Conservation (phyloP, 495 filamentous ascomycete genomes). For the Sporormia fimetaria region DNA sequence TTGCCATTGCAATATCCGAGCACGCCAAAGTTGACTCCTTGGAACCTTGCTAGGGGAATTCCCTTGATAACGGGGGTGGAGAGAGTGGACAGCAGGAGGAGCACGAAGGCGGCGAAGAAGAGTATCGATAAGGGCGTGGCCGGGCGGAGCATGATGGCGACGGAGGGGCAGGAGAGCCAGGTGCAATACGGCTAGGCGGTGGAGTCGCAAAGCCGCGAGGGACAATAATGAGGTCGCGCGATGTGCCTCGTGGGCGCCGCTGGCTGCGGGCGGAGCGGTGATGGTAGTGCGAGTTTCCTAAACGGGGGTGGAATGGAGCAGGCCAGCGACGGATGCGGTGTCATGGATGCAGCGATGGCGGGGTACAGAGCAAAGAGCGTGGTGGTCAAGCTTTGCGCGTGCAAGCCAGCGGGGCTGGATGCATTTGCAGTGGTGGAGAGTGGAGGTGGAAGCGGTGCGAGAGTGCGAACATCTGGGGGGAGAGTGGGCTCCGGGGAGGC, state of each 20-base stretch:
- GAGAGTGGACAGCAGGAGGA: slow-evolving; percentile 76
- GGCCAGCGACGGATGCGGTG: slow-evolving; percentile 4
- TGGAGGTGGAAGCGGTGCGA: neutral
- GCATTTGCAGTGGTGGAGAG: neutral
- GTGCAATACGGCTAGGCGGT: slow-evolving; percentile 14
- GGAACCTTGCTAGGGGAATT: slow-evolving; percentile 69
- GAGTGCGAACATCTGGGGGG: neutral
- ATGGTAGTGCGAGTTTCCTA: slow-evolving; percentile 4
- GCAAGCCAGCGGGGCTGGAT: neutral
- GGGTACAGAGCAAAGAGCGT: too few relatives aligned
- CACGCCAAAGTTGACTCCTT: slow-evolving; percentile 75
- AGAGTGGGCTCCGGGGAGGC: neutral
- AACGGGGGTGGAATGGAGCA: neutral
- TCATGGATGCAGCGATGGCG: neutral
- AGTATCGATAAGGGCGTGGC: slow-evolving; percentile 85
- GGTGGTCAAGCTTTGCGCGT: too few relatives aligned
- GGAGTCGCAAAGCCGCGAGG: slow-evolving; percentile 14
- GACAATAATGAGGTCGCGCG: slow-evolving; percentile 4
- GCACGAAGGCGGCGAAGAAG: slow-evolving; percentile 71
- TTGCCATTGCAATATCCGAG: slow-evolving; percentile 71
- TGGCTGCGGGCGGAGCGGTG: neutral
- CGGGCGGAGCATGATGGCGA: slow-evolving; percentile 59
- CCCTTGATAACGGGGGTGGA: slow-evolving; percentile 84
- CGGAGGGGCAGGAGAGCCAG: slow-evolving; percentile 9
- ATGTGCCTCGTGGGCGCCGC: slow-evolving; percentile 1